Evolutionary conservation across 2,329 filamentous ascomycete genomes (phyloP).

Genomic region (Phoma herbarum): DNA sequence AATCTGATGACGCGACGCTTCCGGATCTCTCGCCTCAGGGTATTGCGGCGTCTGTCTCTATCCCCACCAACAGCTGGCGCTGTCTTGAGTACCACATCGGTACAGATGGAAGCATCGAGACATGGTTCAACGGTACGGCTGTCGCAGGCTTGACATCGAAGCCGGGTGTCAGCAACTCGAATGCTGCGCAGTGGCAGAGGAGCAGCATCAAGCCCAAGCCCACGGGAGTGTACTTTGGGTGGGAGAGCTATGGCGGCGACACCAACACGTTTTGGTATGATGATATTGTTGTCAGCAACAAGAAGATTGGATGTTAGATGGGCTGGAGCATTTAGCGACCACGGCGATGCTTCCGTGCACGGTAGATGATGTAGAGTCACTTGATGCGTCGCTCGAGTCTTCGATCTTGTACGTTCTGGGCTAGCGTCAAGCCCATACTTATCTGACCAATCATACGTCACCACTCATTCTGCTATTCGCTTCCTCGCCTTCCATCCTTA

Average conservation of each 20-base stretch:
- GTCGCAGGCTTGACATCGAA: conserved; percentile 62
- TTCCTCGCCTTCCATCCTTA: background rate
- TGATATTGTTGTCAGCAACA: conserved; percentile 62
- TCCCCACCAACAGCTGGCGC: conserved; percentile 63
- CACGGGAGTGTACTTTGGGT: conserved; percentile 67
- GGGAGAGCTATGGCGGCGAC: conserved; percentile 70
- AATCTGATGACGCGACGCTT: conserved; percentile 69
- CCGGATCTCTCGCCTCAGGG: conserved; percentile 68
- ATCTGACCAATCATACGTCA: conserved; percentile 6
- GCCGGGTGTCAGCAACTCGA: conserved; percentile 59
- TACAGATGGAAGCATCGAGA: conserved; percentile 66
- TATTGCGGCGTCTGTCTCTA: conserved; percentile 62
- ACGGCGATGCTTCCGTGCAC: no score
- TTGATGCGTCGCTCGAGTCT: background rate
- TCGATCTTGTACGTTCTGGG: background rate
- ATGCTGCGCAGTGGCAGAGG: conserved; percentile 63
- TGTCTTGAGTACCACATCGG: conserved; percentile 71
- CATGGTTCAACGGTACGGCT: conserved; percentile 65
- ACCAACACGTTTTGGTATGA: conserved; percentile 71
- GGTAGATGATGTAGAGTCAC: background rate
- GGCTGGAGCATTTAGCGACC: background rate
- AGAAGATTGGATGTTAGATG: conserved; percentile 58
- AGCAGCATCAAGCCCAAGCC: conserved; percentile 62
- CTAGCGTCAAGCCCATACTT: background rate
- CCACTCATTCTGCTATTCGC: background rate